Evolutionary conservation across 1,139 yeast species (phyloP), one percentile per base, ranked within the genome.

Genomic region (Saccharomyces hybrid): DNA sequence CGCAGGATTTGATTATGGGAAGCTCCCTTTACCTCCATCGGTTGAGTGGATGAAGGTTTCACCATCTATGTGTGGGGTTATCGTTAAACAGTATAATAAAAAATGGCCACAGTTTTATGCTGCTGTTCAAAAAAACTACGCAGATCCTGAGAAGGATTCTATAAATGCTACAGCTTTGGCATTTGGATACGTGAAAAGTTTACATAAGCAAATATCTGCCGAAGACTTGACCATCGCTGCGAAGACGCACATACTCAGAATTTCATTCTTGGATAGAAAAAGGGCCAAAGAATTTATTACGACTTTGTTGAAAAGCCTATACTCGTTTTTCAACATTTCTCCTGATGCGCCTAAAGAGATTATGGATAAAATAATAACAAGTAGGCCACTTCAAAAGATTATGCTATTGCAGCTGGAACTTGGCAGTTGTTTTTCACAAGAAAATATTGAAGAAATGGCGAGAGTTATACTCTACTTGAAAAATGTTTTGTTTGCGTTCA

Each of bases 141-240:
- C 58, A 2, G 59, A 63, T 48, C 42, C 54, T 1, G 38, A 57
- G 1, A 56, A 61, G 41, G 71, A 69, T 54, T 53, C 54, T 7
- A 50, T 63, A 5, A 64, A 65, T 50, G 70, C 71, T 0, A 65
- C 67, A 1, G 66, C 71, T 3, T 63, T 66, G 49, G 72, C 72
- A 2, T 67, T 67, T 55, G 68, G 66, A 11, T 70, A 68, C 59
- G 72, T 69, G 2, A 64, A 68, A 14, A 60, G 69, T 47, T 67
- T 67, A n/a, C 72, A 70, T 54, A 60, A 69, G 47, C 69, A 67
- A 51, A 56, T 66, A 25, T 65, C 71, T 2, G 63, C 70, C 0
- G 72, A 70, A 53, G 73, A 70, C 55, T 57, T 69, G 13, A 63
- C 71, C 1, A 64, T 70, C 52, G 69, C 72, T 0, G 67, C 69